Evolutionary conservation across 2,329 filamentous ascomycete genomes (phyloP), one percentile per base, ranked within the genome.

Genomic region (Dichotomopilus funicola): DNA sequence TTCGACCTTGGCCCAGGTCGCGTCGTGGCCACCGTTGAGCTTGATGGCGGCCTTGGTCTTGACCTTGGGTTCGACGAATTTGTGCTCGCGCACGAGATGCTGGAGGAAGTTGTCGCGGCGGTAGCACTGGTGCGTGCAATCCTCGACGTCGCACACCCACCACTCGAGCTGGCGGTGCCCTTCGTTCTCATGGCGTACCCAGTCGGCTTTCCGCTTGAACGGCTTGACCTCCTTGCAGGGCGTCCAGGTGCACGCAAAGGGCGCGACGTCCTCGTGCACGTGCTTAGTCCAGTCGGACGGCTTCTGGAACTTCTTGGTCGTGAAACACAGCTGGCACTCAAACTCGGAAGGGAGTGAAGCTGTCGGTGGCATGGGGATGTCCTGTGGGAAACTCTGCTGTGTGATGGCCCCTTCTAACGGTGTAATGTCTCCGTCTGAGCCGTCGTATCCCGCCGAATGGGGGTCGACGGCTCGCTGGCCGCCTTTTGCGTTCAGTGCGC

Each of bases 271-370:
- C 71, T 96, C 91, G 64, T 95, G 89, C 0, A 96, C 89, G 66
- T 96, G 91, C 69, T 96, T 96, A 1, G 91, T 95, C 91, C 91
- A 96, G 70, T 96, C 91, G 0, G 91, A 96, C 12, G 91, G 91
- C 70, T 96, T 96, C 64, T 86, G 82, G 64, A 94, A 91, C 64
- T 85, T 89, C 75, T 94, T 95, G 51, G 85, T 80, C 63, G 86
- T 83, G 73, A 89, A 96, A 72, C 91, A 96, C 27, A 96, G 75
- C 40, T 88, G 86, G 63, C 91, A 96, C 73, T 96, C 91, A 59
- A 96, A 92, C 66, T 92, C 85, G 3, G 91, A 89, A 0, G 91
- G 91, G 6, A 96, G 78, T 12, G 81, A 80, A 56, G 76, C 79
- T 2, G 89, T 86, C 1, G 89, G 90, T 5, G 91, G 91, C 70